Percentiles rank a stretch among this genome's conserved stretches.
phyloP scores from a whole-genome alignment of 352 stramenopile species.

The Phytophthora pini region DNA sequence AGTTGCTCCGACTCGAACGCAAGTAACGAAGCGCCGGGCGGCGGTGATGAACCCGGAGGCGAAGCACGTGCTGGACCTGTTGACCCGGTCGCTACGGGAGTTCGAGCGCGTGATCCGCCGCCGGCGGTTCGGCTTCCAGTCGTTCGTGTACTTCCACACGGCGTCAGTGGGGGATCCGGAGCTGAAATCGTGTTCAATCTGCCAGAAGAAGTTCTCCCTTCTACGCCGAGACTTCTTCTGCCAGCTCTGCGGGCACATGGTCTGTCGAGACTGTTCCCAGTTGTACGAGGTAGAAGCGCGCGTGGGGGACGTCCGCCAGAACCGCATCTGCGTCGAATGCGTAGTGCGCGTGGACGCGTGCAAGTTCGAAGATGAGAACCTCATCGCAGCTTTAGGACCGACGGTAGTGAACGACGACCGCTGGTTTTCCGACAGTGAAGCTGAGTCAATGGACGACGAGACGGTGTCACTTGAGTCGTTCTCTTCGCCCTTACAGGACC shows the following conservation, averaged over 20 bases:
- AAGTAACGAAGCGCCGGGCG: slow-evolving; percentile 37
- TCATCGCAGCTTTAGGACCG: slow-evolving; percentile 49
- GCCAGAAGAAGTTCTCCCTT: slow-evolving; percentile 48
- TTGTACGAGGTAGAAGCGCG: slow-evolving; percentile 55
- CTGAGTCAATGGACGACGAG: slow-evolving; percentile 25
- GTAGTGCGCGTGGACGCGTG: slow-evolving; percentile 57
- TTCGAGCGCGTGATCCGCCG: slow-evolving; percentile 66
- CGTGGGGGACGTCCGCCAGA: slow-evolving; percentile 48
- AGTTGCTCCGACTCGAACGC: slow-evolving; percentile 13
- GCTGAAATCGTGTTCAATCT: slow-evolving; percentile 41
- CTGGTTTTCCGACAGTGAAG: slow-evolving; percentile 38
- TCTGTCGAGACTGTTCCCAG: slow-evolving; percentile 52
- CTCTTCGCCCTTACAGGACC: slow-evolving; percentile 20
- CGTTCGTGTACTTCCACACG: slow-evolving; percentile 54
- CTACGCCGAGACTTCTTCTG: slow-evolving; percentile 55
- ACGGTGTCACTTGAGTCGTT: slow-evolving; percentile 20
- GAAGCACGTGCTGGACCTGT: slow-evolving; percentile 51
- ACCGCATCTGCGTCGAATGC: slow-evolving; percentile 54
- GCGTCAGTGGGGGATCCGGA: slow-evolving; percentile 10
- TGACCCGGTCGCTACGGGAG: slow-evolving; percentile 52
- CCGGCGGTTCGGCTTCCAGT: slow-evolving; percentile 69
- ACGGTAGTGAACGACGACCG: slow-evolving; percentile 45
- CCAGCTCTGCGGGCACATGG: slow-evolving; percentile 54
- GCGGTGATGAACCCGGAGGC: slow-evolving; percentile 64
- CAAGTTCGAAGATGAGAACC: slow-evolving; percentile 57